Conservation (phyloP, 2,329 filamentous ascomycete genomes). For the Cryphonectria carpinicola region DNA sequence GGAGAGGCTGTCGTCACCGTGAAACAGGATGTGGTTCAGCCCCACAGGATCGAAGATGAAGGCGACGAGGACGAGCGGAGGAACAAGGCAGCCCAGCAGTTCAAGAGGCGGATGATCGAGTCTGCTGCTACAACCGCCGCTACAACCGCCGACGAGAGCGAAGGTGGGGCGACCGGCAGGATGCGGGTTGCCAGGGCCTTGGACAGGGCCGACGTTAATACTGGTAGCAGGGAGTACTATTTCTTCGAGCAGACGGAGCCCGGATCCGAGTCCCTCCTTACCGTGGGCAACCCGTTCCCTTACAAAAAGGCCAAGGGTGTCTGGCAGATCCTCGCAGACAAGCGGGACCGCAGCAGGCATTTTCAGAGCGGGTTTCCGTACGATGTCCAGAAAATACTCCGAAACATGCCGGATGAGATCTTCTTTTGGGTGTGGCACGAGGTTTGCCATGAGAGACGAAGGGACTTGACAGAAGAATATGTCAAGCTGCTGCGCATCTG, state of each 20-base stretch:
- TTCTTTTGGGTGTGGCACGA: constrained; percentile 69
- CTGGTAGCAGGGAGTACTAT: constrained; percentile 47
- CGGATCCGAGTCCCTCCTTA: constrained; percentile 31
- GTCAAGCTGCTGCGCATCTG: constrained; percentile 55
- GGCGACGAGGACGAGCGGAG: constrained; percentile 17
- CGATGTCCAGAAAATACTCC: constrained; percentile 51
- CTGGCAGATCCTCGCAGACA: constrained; percentile 55
- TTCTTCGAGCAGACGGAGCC: constrained; percentile 51
- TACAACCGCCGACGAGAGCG: constrained; percentile 36
- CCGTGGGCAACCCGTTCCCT: constrained; percentile 42
- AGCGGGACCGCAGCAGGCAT: constrained; percentile 57
- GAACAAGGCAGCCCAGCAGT: constrained; percentile 21
- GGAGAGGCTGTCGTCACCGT: background rate
- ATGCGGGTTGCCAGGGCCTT: constrained; percentile 49
- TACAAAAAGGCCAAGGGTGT: constrained; percentile 42
- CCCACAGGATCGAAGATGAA: constrained; percentile 12
- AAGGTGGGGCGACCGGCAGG: constrained; percentile 47
- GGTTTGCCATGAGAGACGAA: constrained; percentile 58
- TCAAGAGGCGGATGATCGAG: constrained; percentile 38
- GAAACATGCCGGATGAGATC: constrained; percentile 63
- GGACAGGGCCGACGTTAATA: constrained; percentile 49
- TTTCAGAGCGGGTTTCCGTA: constrained; percentile 66
- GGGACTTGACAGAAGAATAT: constrained; percentile 64
- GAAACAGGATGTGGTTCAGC: background rate
- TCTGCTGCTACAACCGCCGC: constrained; percentile 31